Percentiles rank a stretch among this genome's conserved stretches.
phyloP scores from a whole-genome alignment of 2,329 filamentous ascomycete species.

The Apiospora malaysiana region DNA sequence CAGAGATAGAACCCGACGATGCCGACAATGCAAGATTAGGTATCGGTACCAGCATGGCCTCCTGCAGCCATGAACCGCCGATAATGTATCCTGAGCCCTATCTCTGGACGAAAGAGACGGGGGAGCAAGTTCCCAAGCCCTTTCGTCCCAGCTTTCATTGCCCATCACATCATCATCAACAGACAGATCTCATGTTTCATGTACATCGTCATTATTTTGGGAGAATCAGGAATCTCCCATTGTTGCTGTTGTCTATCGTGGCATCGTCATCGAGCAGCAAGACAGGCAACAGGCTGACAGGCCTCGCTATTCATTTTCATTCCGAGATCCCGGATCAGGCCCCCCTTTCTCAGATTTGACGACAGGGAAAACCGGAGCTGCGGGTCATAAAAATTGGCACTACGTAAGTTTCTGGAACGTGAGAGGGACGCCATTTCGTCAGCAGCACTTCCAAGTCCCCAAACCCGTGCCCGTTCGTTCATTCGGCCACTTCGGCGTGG shows the following conservation, averaged over 20 bases:
- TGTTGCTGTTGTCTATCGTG: not conserved
- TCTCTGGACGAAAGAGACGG: not conserved
- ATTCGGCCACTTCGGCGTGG: slow-evolving; percentile 15
- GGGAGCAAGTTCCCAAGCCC: not conserved
- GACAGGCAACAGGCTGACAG: not conserved
- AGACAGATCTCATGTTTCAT: not conserved
- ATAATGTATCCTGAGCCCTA: not conserved
- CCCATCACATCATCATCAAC: not conserved
- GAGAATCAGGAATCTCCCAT: not conserved
- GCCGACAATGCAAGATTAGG: not conserved
- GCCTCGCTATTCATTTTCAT: not conserved
- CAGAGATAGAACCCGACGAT: not conserved
- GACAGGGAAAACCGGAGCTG: slow-evolving; percentile 14
- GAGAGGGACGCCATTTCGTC: slow-evolving; percentile 15
- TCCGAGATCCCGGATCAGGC: slow-evolving; percentile 11
- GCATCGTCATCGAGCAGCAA: not conserved
- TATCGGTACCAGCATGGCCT: not conserved
- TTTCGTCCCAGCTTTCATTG: not conserved
- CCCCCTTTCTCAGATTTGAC: slow-evolving; percentile 17
- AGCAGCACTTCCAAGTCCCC: slow-evolving; percentile 11
- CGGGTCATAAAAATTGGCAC: slow-evolving; percentile 13
- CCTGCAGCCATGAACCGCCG: not conserved
- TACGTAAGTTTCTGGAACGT: slow-evolving; percentile 18
- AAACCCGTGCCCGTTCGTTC: slow-evolving; percentile 7
- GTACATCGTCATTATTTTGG: not conserved